A percentile compares a stretch with the other conserved stretches of the same genome.
Conservation (phyloP, 2,329 filamentous ascomycete genomes). For the Trichoderma simmonsii region DNA sequence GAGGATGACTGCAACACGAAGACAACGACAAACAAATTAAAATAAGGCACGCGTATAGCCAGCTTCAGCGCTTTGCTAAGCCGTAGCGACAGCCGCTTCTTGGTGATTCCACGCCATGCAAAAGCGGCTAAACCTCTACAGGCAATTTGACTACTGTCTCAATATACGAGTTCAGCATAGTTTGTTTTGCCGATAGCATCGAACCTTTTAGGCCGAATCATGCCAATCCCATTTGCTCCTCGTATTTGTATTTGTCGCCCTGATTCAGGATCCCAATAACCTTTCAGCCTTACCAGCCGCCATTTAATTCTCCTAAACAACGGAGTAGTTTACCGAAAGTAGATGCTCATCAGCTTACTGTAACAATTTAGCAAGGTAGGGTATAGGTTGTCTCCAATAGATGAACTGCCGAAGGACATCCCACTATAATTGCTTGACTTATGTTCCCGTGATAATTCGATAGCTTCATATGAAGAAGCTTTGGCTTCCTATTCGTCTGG, state of each 20-base stretch:
- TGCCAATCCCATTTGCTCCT: neutral
- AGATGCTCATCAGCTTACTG: neutral
- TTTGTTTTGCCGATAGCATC: neutral
- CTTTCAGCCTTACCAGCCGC: neutral
- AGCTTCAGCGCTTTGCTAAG: neutral
- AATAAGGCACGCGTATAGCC: neutral
- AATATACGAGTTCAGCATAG: neutral
- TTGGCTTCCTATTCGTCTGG: neutral
- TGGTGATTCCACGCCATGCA: neutral
- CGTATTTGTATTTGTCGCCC: neutral
- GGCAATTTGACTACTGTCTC: slow-evolving; percentile 3
- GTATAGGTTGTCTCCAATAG: neutral
- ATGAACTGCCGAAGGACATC: neutral
- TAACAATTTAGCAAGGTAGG: neutral
- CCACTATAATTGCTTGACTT: neutral
- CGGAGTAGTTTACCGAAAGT: neutral
- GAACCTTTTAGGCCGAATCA: neutral
- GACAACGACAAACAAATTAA: neutral
- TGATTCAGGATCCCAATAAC: neutral
- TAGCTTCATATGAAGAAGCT: neutral
- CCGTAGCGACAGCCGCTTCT: neutral
- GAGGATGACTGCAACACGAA: neutral
- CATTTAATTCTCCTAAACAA: neutral
- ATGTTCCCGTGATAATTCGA: neutral
- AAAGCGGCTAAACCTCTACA: neutral